phyloP scores from a whole-genome alignment of 768 basidiomycete species.

The Hericium erinaceus region DNA sequence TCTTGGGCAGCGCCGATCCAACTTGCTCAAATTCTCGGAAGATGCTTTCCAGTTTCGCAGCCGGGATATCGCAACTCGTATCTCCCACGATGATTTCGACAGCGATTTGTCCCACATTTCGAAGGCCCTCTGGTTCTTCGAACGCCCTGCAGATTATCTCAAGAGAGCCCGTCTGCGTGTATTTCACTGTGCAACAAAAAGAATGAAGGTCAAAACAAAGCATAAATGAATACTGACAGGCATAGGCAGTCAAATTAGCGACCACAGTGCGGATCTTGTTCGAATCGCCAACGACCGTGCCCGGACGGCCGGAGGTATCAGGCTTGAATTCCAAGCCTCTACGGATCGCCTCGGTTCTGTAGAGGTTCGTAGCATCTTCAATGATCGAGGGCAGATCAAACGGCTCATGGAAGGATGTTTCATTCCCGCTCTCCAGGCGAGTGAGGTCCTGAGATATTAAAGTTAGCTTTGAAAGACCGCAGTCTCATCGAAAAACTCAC shows the following conservation, averaged over 20 bases:
- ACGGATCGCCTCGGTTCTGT: conserved; percentile 56
- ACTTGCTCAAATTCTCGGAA: conserved; percentile 78
- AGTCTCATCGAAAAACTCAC: conserved; percentile 20
- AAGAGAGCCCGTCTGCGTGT: conserved; percentile 53
- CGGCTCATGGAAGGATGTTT: conserved; percentile 68
- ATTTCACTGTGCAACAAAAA: conserved; percentile 45
- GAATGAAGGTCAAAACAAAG: neutral
- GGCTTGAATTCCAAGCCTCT: conserved; percentile 51
- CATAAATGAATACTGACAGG: conserved; percentile 34
- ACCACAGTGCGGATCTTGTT: conserved; percentile 70
- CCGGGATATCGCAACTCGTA: conserved; percentile 63
- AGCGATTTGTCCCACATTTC: conserved; percentile 35
- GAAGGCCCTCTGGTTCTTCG: conserved; percentile 42
- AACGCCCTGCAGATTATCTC: conserved; percentile 46
- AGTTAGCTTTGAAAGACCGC: neutral
- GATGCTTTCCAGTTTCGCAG: conserved; percentile 59
- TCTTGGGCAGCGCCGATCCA: conserved; percentile 38
- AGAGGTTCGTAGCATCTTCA: conserved; percentile 51
- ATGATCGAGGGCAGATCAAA: conserved; percentile 59
- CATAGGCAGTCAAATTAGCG: conserved; percentile 70
- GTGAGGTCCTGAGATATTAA: conserved; percentile 49
- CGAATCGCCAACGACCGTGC: conserved; percentile 59
- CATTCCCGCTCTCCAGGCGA: conserved; percentile 63
- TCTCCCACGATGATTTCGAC: conserved; percentile 67
- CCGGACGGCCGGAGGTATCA: conserved; percentile 44